Evolutionary conservation across 495 filamentous ascomycete species (phyloP), one percentile per base, ranked within the genome.

Genomic region (Jackrogersella minutella): DNA sequence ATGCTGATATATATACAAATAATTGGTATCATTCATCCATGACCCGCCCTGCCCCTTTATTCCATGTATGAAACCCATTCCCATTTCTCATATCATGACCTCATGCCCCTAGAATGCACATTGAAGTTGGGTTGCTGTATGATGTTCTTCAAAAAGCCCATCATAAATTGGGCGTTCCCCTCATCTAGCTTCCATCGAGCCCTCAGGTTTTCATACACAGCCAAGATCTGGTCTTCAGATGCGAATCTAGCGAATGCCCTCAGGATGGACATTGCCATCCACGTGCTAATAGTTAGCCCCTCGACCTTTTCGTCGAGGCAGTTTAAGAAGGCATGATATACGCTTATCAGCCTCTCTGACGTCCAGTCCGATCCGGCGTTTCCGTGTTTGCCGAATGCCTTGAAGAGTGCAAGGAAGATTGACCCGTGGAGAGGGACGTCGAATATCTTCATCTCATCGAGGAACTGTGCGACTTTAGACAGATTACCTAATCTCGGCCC

Each of bases 301-400:
- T 62, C 58, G 21, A 68, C 66, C 11, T 52, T 34, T 10, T 72
- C 68, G 28, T 84, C 83, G 5, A 83, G 43, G 4, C 79, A 77
- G 0, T 66, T 30, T 3, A 85, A 26, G 19, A 84, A 76, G 3
- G 82, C 78, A 0, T 68, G 51, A 72, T 76, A 84, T 31, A 85
- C 82, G 46, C 71, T 77, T 49, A 83, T 77, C 11, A 93, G 80
- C 36, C 82, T 80, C 63, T 81, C 76, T 14, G 79, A 77, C 47
- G 85, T 89, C 93, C 91, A 95, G 5, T 84, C 72, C 10, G 85
- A 86, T 62, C 85, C 83, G 5, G 70, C 52, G n/a, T 86, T 84
- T 14, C 91, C 92, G 73, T 93, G 86, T n/a, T 73, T 72, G 43
- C 81, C 79, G 73, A 97, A 97, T 4, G 89, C 90, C 62, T 89